A percentile compares a stretch with the other conserved stretches of the same genome.
phyloP scores from a whole-genome alignment of 176 grass and related monocot genomes.

The Bothriochloa decipiens region DNA sequence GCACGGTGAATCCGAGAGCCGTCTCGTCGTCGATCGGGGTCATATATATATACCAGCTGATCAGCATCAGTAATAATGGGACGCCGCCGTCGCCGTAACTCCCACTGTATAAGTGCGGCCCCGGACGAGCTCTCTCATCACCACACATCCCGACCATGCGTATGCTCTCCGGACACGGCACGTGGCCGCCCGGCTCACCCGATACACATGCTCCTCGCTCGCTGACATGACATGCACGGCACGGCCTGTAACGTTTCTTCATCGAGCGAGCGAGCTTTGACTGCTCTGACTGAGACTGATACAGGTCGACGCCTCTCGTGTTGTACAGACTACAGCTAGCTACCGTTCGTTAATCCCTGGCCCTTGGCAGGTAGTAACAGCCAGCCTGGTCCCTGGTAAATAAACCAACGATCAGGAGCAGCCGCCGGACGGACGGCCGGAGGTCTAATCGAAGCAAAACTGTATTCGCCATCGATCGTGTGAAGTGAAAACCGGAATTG shows the following conservation, averaged over 20 bases:
- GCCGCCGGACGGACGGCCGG: too few relatives aligned
- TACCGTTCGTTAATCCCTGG: background rate
- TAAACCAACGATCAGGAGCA: background rate
- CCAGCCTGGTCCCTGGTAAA: background rate
- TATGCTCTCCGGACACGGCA: background rate
- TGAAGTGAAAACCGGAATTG: too few relatives aligned
- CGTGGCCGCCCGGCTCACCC: background rate
- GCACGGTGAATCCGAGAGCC: background rate
- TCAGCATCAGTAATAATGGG: too few relatives aligned
- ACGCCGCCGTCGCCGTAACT: background rate
- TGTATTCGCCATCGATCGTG: too few relatives aligned
- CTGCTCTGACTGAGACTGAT: too few relatives aligned
- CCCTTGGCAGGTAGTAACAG: too few relatives aligned
- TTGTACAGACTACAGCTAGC: background rate
- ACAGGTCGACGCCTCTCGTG: background rate
- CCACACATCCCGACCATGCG: background rate
- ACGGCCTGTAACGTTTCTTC: background rate
- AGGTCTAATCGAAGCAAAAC: too few relatives aligned
- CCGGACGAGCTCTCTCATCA: too few relatives aligned
- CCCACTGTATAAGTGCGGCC: background rate
- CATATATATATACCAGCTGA: background rate
- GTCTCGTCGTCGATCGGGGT: background rate
- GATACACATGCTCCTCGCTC: background rate
- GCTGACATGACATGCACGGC: background rate
- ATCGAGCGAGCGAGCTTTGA: background rate